These are phyloP conservation scores for Thelephora ganbajun DNA, from an alignment of 768 basidiomycete species.

Conservation along the genomic window DNA sequence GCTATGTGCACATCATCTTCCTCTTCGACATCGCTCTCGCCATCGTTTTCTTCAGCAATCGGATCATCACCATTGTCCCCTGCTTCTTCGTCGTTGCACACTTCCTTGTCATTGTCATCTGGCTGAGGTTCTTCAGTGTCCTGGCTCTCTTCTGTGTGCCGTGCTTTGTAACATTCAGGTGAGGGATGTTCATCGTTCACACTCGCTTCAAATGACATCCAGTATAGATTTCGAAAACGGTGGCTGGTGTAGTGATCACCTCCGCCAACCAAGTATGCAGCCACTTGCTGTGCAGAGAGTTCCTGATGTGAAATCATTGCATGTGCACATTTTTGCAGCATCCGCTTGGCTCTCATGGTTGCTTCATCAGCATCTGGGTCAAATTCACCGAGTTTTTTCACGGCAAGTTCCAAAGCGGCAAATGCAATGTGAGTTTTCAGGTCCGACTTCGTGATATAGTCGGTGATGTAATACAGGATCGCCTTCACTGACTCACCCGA, in stretches of 20 bases:
- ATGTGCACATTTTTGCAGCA: conserved; percentile 25
- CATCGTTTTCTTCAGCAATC: neutral
- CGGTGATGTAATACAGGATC: conserved; percentile 30
- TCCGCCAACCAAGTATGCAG: conserved; percentile 19
- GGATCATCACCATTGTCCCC: neutral
- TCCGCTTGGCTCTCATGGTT: conserved; percentile 12
- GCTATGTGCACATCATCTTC: no score
- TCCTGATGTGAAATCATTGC: conserved; percentile 25
- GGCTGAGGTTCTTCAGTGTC: neutral
- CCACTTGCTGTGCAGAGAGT: conserved; percentile 24
- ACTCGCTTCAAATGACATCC: conserved; percentile 19
- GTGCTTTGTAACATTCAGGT: no score
- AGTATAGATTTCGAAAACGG: conserved; percentile 19
- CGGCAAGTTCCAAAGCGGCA: conserved; percentile 22
- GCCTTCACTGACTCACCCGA: conserved; percentile 29
- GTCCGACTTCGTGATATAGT: conserved; percentile 33
- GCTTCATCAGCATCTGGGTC: conserved; percentile 12
- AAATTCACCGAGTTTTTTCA: conserved; percentile 8
- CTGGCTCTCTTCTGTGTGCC: neutral
- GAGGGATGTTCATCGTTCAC: no score
- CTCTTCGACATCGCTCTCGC: neutral
- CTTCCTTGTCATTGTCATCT: no score
- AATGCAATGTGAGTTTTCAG: conserved; percentile 27
- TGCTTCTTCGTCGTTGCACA: neutral
- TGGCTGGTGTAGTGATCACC: conserved; percentile 26